A percentile compares a stretch with the other conserved stretches of the same genome.
Evolutionary conservation across 1,284 basidiomycete genomes (phyloP).

Genomic region (Ceratobasidium theobromae): DNA sequence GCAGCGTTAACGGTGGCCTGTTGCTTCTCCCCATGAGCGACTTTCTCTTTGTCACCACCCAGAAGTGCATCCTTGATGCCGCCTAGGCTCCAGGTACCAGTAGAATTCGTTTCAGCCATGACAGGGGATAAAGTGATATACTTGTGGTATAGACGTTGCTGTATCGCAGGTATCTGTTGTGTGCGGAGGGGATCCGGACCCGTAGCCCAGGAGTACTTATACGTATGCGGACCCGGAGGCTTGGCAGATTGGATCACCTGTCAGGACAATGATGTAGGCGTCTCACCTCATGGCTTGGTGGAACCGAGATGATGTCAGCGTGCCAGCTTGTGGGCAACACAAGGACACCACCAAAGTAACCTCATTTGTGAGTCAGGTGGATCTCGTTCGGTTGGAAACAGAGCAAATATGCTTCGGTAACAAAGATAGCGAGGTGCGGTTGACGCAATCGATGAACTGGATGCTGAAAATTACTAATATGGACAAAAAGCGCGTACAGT

Average conservation of each 20-base stretch:
- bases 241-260: background rate
- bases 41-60: slow-evolving; percentile 14
- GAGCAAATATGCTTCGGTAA: too few relatives aligned
- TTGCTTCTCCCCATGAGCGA: slow-evolving; percentile 3
- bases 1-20: slow-evolving; percentile 18
- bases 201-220: slow-evolving; percentile 13
- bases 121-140: background rate
- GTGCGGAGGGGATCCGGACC: background rate
- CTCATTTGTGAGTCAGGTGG: background rate
- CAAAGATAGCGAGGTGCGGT: too few relatives aligned
- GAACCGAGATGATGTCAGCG: background rate
- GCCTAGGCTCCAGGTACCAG: background rate
- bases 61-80: slow-evolving; percentile 16
- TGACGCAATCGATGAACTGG: too few relatives aligned
- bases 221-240: background rate
- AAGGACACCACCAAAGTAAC: background rate
- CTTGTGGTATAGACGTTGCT: background rate
- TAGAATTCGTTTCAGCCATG: background rate
- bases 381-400: too few relatives aligned
- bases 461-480: too few relatives aligned
- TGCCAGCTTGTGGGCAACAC: background rate
- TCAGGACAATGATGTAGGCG: background rate
- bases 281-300: slow-evolving; percentile 9
- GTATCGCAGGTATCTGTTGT: slow-evolving; percentile 7
- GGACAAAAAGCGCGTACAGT: too few relatives aligned